A percentile compares a stretch with the other conserved stretches of the same genome.
These are phyloP conservation scores for Thelonectria blattea DNA, from an alignment of 2,329 filamentous ascomycete species.

Conservation along the genomic window DNA sequence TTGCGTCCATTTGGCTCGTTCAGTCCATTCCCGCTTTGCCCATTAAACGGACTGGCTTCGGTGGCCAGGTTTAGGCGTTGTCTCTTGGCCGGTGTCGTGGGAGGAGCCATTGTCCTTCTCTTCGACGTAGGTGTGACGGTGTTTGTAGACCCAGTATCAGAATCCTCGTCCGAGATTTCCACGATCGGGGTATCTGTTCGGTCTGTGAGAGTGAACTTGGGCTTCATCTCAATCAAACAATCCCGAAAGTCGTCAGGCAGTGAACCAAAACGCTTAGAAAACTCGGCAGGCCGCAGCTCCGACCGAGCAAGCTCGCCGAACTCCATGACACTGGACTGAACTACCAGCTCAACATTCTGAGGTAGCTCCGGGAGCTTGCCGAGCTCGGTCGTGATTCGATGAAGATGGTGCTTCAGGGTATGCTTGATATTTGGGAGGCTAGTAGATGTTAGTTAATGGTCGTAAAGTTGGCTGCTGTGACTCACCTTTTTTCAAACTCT, in stretches of 20 bases:
- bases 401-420: constrained; percentile 58
- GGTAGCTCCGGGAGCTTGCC: constrained; percentile 69
- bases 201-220: constrained; percentile 52
- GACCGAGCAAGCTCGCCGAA: constrained; percentile 63
- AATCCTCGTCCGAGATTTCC: constrained; percentile 50
- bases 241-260: constrained; percentile 60
- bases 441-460: not conserved
- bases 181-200: constrained; percentile 43
- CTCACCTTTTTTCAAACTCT: constrained; percentile 59
- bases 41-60: constrained; percentile 11
- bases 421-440: constrained; percentile 60
- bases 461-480: constrained; percentile 1
- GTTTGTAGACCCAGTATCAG: constrained; percentile 39
- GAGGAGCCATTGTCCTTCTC: constrained; percentile 36
- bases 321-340: constrained; percentile 63
- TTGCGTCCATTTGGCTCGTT: constrained; percentile 20
- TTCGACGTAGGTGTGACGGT: constrained; percentile 39
- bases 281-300: constrained; percentile 51
- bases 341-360: constrained; percentile 68
- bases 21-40: not conserved
- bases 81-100: constrained; percentile 45
- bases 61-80: constrained; percentile 31
- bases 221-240: constrained; percentile 54
- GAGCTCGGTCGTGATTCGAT: constrained; percentile 61
- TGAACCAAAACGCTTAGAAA: constrained; percentile 51